Conservation (phyloP, 768 basidiomycete species). For the Collybia mongolica region DNA sequence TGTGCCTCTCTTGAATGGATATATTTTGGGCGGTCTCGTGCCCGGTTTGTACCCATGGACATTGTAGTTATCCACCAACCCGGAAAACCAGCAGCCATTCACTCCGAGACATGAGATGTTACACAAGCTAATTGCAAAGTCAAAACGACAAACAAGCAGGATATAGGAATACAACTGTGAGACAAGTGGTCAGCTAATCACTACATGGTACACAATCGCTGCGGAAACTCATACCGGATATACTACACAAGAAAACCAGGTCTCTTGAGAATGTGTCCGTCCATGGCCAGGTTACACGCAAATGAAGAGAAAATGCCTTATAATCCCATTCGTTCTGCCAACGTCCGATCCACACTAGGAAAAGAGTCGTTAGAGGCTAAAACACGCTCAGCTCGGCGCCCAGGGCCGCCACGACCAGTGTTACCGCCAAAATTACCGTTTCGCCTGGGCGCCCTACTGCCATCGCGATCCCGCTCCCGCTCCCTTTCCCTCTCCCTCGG, state of each 20-base stretch:
- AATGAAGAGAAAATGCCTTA: constrained; percentile 27
- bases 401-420: constrained; percentile 30
- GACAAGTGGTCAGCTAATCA: constrained; percentile 22
- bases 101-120: too few relatives aligned
- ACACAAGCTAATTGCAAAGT: background rate
- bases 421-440: constrained; percentile 44
- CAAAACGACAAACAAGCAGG: constrained; percentile 4
- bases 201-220: constrained; percentile 16
- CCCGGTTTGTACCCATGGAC: too few relatives aligned
- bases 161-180: constrained; percentile 22
- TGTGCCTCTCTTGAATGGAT: too few relatives aligned
- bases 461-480: constrained; percentile 30
- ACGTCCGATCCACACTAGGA: constrained; percentile 68
- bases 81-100: too few relatives aligned
- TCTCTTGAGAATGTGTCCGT: constrained; percentile 13
- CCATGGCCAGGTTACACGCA: constrained; percentile 8
- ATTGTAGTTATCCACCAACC: too few relatives aligned
- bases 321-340: constrained; percentile 83
- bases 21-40: too few relatives aligned
- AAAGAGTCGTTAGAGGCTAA: constrained; percentile 29
- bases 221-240: constrained; percentile 22
- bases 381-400: constrained; percentile 30
- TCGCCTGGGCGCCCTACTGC: constrained; percentile 28
- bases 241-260: constrained; percentile 19
- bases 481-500: constrained; percentile 33